Evolutionary conservation across 2,329 filamentous ascomycete species (phyloP).

Genomic region (Epichloe sp.): DNA sequence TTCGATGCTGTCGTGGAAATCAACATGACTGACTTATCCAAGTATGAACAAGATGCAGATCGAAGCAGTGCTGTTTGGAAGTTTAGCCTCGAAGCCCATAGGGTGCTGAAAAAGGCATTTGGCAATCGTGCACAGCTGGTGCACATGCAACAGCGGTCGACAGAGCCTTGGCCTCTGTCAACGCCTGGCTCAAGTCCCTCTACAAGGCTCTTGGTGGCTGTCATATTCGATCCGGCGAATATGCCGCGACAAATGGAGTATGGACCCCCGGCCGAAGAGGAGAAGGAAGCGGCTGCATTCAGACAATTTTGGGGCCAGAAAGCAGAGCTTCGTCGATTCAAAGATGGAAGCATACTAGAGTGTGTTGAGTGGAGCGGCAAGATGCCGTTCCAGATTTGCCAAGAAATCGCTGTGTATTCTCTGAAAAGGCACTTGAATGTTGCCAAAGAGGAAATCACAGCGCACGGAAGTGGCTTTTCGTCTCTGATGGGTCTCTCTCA

Average conservation of each 20-base stretch:
- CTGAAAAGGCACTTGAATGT: conserved; percentile 56
- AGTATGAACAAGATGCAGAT: conserved; percentile 20
- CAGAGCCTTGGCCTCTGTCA: conserved; percentile 18
- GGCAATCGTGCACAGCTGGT: conserved; percentile 62
- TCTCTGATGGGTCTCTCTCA: conserved; percentile 32
- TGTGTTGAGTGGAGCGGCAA: conserved; percentile 73
- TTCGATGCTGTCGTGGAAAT: conserved; percentile 37
- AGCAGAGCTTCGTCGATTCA: conserved; percentile 84
- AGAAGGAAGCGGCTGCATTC: conserved; percentile 68
- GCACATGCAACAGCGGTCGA: conserved; percentile 34
- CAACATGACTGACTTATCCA: conserved; percentile 16
- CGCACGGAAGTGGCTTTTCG: conserved; percentile 39
- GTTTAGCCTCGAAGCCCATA: conserved; percentile 46
- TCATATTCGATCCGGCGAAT: conserved; percentile 61
- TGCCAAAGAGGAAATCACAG: conserved; percentile 37
- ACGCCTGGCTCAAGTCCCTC: conserved; percentile 9
- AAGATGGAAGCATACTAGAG: conserved; percentile 86
- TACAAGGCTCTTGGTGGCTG: conserved; percentile 43
- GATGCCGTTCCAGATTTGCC: conserved; percentile 50
- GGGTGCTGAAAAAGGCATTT: conserved; percentile 55
- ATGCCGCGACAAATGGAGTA: conserved; percentile 70
- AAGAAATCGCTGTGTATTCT: conserved; percentile 67
- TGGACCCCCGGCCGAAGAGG: conserved; percentile 75
- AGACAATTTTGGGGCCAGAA: conserved; percentile 92
- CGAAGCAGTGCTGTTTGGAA: conserved; percentile 29